Conservation (phyloP, 352 stramenopile genomes). For the Pythium dissotocum region DNA sequence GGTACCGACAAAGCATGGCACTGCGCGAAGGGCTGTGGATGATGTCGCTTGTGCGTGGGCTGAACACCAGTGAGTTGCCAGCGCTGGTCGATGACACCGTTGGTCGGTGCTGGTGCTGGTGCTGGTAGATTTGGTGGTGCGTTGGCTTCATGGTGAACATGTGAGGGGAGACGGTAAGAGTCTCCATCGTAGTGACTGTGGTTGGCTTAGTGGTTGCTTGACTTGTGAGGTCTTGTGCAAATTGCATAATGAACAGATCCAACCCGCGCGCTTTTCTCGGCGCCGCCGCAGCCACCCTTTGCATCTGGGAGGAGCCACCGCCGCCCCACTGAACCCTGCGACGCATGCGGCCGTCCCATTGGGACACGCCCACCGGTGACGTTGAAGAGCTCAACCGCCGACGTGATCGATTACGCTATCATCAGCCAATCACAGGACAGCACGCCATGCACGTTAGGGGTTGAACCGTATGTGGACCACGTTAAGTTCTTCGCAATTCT, state of each 20-base stretch:
- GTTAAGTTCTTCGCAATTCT: background rate
- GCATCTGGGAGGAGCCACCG: constrained; percentile 6
- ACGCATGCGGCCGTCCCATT: constrained; percentile 6
- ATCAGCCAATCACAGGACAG: background rate
- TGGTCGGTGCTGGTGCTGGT: background rate
- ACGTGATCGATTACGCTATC: background rate
- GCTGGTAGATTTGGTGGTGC: constrained; percentile 10
- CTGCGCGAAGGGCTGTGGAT: constrained; percentile 18
- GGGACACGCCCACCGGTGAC: constrained; percentile 2
- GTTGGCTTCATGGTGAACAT: constrained; percentile 21
- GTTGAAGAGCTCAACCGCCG: constrained; percentile 5
- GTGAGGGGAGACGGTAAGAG: constrained; percentile 15
- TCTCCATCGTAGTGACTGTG: constrained; percentile 16
- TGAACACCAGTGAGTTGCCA: background rate
- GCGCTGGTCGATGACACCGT: background rate
- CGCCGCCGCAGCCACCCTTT: constrained; percentile 3
- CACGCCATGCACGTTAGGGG: background rate
- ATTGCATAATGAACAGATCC: constrained; percentile 12
- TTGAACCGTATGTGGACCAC: background rate
- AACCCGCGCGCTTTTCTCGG: background rate
- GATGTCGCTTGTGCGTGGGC: constrained; percentile 13
- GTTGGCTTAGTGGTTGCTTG: constrained; percentile 1
- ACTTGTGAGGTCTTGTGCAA: constrained; percentile 10
- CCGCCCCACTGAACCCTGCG: constrained; percentile 2
- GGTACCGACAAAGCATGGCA: constrained; percentile 29